Evolutionary conservation across 148 eudicot genomes (phyloP).

Genomic region (Chenopodium suecicum): DNA sequence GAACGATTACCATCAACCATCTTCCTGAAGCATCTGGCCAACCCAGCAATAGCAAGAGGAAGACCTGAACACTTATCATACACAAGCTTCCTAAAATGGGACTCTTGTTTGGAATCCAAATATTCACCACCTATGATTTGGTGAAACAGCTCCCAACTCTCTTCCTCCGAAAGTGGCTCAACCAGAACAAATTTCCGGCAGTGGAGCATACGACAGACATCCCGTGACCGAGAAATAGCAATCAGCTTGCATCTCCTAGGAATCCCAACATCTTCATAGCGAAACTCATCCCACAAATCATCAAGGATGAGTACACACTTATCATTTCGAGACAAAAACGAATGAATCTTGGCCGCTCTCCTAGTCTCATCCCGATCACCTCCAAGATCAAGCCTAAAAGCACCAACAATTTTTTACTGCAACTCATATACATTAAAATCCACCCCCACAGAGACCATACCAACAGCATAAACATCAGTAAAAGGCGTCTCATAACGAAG

Average conservation of each 20-base stretch:
- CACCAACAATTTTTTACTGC: conserved; percentile 14
- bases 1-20: conserved; percentile 9
- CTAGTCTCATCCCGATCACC: conserved; percentile 15
- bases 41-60: conserved; percentile 16
- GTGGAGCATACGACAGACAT: conserved; percentile 9
- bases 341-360: conserved; percentile 15
- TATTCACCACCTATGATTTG: neutral
- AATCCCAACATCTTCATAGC: conserved; percentile 20
- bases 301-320: conserved; percentile 15
- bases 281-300: conserved; percentile 23
- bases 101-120: neutral
- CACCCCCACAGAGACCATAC: conserved; percentile 15
- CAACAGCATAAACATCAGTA: neutral
- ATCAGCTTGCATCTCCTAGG: conserved; percentile 15
- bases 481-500: neutral
- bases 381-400: conserved; percentile 9
- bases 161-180: conserved; percentile 14
- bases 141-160: conserved; percentile 19
- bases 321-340: conserved; percentile 1
- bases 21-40: conserved; percentile 6
- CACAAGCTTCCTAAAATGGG: neutral
- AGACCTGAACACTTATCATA: conserved; percentile 12
- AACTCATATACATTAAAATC: neutral
- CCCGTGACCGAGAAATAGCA: conserved; percentile 13
- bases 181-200: conserved; percentile 18